These are phyloP conservation scores for Metschnikowia similis DNA, from an alignment of 805 yeast genomes.

Conservation along the genomic window DNA sequence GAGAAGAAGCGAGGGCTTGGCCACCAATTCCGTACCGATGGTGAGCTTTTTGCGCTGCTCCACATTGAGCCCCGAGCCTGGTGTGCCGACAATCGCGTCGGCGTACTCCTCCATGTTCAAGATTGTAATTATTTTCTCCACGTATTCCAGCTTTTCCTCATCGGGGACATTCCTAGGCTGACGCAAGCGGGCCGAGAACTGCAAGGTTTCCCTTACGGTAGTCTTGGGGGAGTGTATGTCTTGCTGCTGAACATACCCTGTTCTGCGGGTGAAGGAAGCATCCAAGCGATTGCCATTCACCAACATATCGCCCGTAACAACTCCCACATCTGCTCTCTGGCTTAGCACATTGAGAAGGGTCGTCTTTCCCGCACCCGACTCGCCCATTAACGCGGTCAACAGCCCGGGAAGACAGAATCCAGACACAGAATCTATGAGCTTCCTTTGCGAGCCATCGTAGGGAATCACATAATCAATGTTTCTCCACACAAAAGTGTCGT, in stretches of 20 bases:
- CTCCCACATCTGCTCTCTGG: slow-evolving; percentile 51
- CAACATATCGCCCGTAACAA: slow-evolving; percentile 51
- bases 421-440: not conserved
- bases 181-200: slow-evolving; percentile 47
- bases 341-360: slow-evolving; percentile 50
- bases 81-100: slow-evolving; percentile 45
- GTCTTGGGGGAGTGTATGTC: slow-evolving; percentile 48
- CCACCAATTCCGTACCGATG: slow-evolving; percentile 52
- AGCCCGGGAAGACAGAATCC: slow-evolving; percentile 39
- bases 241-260: slow-evolving; percentile 58
- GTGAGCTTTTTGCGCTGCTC: slow-evolving; percentile 52
- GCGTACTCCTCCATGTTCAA: slow-evolving; percentile 51
- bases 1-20: slow-evolving; percentile 47
- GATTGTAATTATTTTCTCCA: slow-evolving; percentile 44
- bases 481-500: not conserved
- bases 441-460: not conserved
- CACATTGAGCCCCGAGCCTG: slow-evolving; percentile 48
- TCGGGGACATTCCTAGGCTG: slow-evolving; percentile 37
- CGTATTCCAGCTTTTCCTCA: slow-evolving; percentile 44
- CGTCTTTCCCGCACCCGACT: slow-evolving; percentile 59
- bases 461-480: not conserved
- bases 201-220: slow-evolving; percentile 50
- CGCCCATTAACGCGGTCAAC: slow-evolving; percentile 60
- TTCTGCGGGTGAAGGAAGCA: slow-evolving; percentile 47
- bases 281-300: slow-evolving; percentile 50